Evolutionary conservation across 1,284 basidiomycete genomes (phyloP).

Genomic region (Cutaneotrichosporon sp.): DNA sequence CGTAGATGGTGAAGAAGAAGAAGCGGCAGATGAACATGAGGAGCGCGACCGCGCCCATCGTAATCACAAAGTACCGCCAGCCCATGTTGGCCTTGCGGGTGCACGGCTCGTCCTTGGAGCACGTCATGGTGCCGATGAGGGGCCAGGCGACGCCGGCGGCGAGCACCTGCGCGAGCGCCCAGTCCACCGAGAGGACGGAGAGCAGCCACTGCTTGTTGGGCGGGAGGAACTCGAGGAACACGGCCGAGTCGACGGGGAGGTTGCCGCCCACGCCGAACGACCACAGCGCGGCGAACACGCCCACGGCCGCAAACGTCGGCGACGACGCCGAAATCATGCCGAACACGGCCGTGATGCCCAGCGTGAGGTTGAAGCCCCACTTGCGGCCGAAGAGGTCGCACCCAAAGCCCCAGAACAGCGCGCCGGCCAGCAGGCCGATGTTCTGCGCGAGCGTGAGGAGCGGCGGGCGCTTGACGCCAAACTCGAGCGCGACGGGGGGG

Average conservation of each 20-base stretch:
- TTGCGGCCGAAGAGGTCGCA: conserved; percentile 57
- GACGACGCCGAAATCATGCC: conserved; percentile 63
- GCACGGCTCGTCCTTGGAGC: conserved; percentile 21
- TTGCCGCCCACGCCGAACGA: conserved; percentile 66
- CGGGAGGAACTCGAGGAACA: conserved; percentile 63
- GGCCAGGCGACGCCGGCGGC: conserved; percentile 41
- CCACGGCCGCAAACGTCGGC: conserved; percentile 60
- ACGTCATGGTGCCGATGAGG: conserved; percentile 31
- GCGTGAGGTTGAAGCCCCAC: conserved; percentile 64
- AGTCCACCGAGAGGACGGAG: conserved; percentile 66
- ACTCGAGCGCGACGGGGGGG: conserved; percentile 57
- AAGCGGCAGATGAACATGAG: conserved; percentile 50
- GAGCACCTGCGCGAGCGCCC: conserved; percentile 60
- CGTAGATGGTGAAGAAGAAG: conserved; percentile 57
- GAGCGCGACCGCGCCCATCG: conserved; percentile 58
- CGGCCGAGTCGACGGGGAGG: conserved; percentile 61
- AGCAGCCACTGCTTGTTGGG: conserved; percentile 61
- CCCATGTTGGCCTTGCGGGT: conserved; percentile 38
- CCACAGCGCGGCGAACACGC: conserved; percentile 62
- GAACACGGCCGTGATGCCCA: conserved; percentile 64
- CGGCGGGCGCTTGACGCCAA: conserved; percentile 45
- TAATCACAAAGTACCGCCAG: conserved; percentile 59
- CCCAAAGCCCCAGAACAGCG: conserved; percentile 58
- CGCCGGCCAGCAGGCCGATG: conserved; percentile 41
- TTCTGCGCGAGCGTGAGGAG: conserved; percentile 40